Evolutionary conservation across 371 early-diverging fungal species (phyloP).

Genomic region (Encephalitozoon hellem): DNA sequence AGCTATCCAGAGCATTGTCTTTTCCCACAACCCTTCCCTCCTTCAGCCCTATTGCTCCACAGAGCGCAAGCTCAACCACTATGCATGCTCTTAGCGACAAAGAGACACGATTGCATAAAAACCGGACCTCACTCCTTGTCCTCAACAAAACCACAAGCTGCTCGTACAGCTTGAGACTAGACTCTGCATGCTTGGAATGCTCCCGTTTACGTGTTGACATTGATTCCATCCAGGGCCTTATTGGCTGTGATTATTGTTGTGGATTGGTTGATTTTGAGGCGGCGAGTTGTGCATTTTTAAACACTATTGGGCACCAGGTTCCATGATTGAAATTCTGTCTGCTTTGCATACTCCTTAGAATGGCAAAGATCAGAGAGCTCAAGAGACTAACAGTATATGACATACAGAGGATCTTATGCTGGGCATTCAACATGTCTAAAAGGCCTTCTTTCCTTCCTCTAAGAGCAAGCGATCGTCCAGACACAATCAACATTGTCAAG

Average conservation of each 20-base stretch:
- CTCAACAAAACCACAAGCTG: slow-evolving; percentile 38
- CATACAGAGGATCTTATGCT: slow-evolving; percentile 30
- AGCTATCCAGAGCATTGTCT: neutral
- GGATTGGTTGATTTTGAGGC: neutral
- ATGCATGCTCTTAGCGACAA: slow-evolving; percentile 29
- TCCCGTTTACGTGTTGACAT: slow-evolving; percentile 2
- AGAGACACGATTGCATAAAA: slow-evolving; percentile 14
- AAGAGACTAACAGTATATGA: slow-evolving; percentile 32
- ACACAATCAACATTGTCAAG: slow-evolving; percentile 1
- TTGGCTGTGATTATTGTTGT: slow-evolving; percentile 7
- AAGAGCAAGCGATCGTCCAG: neutral
- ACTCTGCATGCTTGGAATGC: neutral
- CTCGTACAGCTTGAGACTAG: neutral
- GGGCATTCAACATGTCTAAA: slow-evolving; percentile 14
- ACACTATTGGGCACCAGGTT: neutral
- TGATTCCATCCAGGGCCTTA: slow-evolving; percentile 4
- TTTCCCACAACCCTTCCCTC: neutral
- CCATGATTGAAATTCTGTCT: neutral
- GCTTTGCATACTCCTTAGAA: neutral
- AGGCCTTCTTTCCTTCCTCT: slow-evolving; percentile 24
- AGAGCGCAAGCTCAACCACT: slow-evolving; percentile 31
- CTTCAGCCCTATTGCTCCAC: neutral
- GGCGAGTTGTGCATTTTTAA: neutral
- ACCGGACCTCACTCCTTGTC: slow-evolving; percentile 18
- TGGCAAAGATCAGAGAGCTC: neutral